phyloP scores from a whole-genome alignment of 495 filamentous ascomycete species.

The Trichoderma virens region DNA sequence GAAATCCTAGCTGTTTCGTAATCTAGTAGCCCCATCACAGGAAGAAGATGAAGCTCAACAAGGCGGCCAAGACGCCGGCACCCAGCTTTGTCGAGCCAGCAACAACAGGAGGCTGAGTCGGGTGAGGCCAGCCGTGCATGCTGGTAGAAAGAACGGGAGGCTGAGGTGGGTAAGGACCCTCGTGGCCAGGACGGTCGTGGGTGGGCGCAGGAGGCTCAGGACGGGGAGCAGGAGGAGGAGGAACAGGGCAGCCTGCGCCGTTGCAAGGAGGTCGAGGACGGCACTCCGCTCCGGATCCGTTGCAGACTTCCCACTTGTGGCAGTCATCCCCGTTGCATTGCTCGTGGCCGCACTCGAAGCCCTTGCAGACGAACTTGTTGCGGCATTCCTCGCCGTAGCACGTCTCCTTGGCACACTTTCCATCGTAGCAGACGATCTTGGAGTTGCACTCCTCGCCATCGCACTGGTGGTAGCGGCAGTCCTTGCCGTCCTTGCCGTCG shows the following conservation, averaged over 20 bases:
- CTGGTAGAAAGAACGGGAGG: not conserved
- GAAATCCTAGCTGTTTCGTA: not conserved
- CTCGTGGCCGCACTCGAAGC: not conserved
- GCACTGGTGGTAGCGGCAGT: not conserved
- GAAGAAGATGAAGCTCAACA: not conserved
- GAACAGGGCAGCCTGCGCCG: not conserved
- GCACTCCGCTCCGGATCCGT: not conserved
- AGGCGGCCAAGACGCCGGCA: not conserved
- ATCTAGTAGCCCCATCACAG: not conserved
- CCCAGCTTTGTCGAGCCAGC: not conserved
- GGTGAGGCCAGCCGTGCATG: not conserved
- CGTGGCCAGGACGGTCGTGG: not conserved
- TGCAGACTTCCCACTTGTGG: not conserved
- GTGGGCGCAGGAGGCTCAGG: not conserved
- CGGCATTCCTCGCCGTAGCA: conserved; percentile 3
- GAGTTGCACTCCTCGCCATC: not conserved
- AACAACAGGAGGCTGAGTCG: not conserved
- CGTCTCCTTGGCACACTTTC: not conserved
- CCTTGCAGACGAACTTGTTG: conserved; percentile 9
- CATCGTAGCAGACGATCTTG: conserved; percentile 3
- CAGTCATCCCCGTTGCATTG: conserved; percentile 4
- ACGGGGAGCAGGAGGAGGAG: not conserved
- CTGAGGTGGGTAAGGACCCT: not conserved
- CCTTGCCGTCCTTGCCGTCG: not conserved
- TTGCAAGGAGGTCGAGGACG: not conserved